phyloP scores from a whole-genome alignment of 805 yeast genomes.

The Tetrapisispora phaffii region DNA sequence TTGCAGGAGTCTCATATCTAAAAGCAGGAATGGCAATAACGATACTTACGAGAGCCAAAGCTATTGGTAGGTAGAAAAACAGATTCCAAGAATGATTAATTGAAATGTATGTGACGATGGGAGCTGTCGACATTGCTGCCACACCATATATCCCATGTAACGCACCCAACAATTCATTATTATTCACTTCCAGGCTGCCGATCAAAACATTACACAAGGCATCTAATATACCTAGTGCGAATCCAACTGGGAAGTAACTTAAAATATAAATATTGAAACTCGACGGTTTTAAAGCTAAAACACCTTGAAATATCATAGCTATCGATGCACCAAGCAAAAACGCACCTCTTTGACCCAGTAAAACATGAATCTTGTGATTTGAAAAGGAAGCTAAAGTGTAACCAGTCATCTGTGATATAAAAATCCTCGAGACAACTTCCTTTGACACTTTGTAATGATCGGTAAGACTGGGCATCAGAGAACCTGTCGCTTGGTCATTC shows the following conservation, averaged over 20 bases:
- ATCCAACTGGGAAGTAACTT: constrained; percentile 27
- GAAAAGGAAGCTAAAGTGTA: constrained; percentile 25
- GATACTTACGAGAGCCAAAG: constrained; percentile 30
- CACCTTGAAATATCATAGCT: constrained; percentile 13
- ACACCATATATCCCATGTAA: constrained; percentile 64
- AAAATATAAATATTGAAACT: constrained; percentile 16
- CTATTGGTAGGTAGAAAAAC: constrained; percentile 27
- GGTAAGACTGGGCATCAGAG: constrained; percentile 26
- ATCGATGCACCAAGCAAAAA: constrained; percentile 15
- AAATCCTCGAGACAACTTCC: constrained; percentile 24
- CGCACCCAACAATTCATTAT: constrained; percentile 49
- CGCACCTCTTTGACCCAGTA: constrained; percentile 25
- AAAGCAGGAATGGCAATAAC: constrained; percentile 35
- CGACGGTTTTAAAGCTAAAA: constrained; percentile 19
- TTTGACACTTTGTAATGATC: constrained; percentile 20
- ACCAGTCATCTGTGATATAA: constrained; percentile 24
- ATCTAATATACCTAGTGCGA: constrained; percentile 28
- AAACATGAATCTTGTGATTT: constrained; percentile 22
- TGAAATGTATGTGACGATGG: constrained; percentile 41
- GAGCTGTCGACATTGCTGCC: constrained; percentile 64
- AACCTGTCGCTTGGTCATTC: constrained; percentile 28
- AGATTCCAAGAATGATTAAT: constrained; percentile 23
- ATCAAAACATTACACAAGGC: constrained; percentile 27
- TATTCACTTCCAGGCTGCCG: constrained; percentile 32
- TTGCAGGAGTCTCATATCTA: constrained; percentile 33